Evolutionary conservation across 345 rosid species (phyloP).

Genomic region (Bretschneidera sinensis): DNA sequence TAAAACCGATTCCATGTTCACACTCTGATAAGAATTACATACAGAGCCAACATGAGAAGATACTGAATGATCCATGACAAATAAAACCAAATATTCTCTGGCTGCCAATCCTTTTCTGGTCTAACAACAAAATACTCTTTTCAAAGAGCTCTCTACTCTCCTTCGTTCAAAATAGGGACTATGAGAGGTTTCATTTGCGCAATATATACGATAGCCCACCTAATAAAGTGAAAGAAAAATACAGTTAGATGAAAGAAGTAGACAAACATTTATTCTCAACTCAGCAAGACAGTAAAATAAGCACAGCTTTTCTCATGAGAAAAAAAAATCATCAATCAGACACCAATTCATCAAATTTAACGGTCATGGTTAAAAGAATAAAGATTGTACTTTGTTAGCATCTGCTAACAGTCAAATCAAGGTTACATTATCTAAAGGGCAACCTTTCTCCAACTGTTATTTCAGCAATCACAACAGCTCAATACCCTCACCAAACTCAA

Average conservation of each 20-base stretch:
- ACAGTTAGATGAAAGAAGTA: not conserved
- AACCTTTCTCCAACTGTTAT: too few species aligned
- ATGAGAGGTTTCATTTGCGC: constrained; percentile 98
- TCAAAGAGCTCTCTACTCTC: constrained; percentile 47
- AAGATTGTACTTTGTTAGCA: too few species aligned
- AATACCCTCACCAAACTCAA: not conserved
- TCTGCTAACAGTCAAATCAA: too few species aligned
- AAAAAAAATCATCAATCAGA: not conserved
- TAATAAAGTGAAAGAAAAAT: constrained; percentile 22
- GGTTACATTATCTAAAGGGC: too few species aligned
- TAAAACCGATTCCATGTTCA: constrained; percentile 16
- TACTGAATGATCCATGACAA: constrained; percentile 17
- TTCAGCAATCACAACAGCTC: not conserved
- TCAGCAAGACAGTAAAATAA: not conserved
- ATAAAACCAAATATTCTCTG: constrained; percentile 18
- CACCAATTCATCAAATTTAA: not conserved
- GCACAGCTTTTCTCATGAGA: not conserved
- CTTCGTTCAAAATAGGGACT: constrained; percentile 82
- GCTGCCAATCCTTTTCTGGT: constrained; percentile 21
- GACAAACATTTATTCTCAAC: not conserved
- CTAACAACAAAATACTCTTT: constrained; percentile 15
- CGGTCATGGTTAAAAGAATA: not conserved
- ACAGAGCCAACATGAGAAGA: constrained; percentile 26
- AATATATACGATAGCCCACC: constrained; percentile 99
- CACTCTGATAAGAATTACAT: constrained; percentile 26